Base-by-base conservation (phyloP, 352 stramenopile genomes). In the Detonula confervacea region DNA sequence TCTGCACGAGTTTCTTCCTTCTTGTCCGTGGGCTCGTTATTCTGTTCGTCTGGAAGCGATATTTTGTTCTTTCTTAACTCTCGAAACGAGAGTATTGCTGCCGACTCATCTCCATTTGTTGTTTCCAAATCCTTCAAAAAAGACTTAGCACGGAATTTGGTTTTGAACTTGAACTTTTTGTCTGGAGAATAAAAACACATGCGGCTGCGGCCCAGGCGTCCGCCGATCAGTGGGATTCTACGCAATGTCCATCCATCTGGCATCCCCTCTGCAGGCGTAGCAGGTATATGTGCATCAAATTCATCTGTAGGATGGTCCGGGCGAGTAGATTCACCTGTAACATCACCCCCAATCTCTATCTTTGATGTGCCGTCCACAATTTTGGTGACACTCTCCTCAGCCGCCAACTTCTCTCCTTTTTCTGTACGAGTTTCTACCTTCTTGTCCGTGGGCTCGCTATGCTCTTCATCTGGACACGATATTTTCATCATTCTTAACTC, bases 131-230 rank as follows among this genome's bases (percentile, higher is more conserved):
- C 6, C 18, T 47, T 14, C 16, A 83, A 33, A 60, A 83, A 86
- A 29, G 47, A 11, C n/a, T 74, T 37, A 3, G 77, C 65, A 68
- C 82, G 71, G 1, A 60, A 25, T 55, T 86, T 77, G 52, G 68
- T 80, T 57, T 77, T 30, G 18, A 90, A 72, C 54, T 87, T 87
- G 22, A 59, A 59, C 16, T 62, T 46, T 27, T 70, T 49, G 11
- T 66, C 69, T 1, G 80, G 84, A 42, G 72, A 75, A 65, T 86
- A 90, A 72, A 73, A 90, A 73, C 85, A 88, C 25, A 24, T n/a
- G 49, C 88, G 80, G 24, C 12, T 29, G 14, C 55, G 29, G 29
- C 16, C 5, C 11, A n/a, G n/a, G n/a, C n/a, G n/a, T n/a, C 55
- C 33, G n/a, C 9, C 16, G 29, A 0, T 27, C 12, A 29, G 55